Evolutionary conservation across 2,329 filamentous ascomycete genomes (phyloP), one percentile per base, ranked within the genome.

Genomic region (Fusarium sp.): DNA sequence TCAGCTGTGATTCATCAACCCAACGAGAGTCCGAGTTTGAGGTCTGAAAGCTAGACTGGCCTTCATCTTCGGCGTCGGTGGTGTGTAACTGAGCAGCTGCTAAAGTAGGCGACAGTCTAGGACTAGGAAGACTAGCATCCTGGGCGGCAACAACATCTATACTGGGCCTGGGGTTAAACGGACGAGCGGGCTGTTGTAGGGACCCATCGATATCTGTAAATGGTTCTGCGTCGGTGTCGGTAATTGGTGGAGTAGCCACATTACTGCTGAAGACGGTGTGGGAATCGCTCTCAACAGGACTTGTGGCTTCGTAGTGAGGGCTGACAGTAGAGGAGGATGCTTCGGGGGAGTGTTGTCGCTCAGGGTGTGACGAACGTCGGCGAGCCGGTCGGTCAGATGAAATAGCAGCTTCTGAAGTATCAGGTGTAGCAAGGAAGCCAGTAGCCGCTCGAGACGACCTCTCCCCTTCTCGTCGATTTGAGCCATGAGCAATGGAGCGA

Each of bases 51-150:
- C 74, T 77, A 4, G 77, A 30, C 28, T 30, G 28, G 28, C 28
- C 79, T 13, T 81, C 82, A 9, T 77, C 80, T 4, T 81, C 80
- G 4, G 80, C 80, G 3, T 86, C 85, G 45, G 85, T 81, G 18
- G 80, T 78, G 27, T 83, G 83, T 10, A 85, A 77, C 72, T 88
- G 85, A 27, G 85, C 84, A 45, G 95, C 92, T 73, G 93, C 93
- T 63, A 97, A 88, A 8, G 95, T 97, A 6, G 96, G 96, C 27
- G 96, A 99, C 59, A 99, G 82, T 75, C 96, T 94, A 34, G 96
- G 96, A 78, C 96, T 99, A 55, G 96, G 96, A 66, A 99, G 85
- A 80, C 93, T 98, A 69, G 93, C 93, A 83, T 98, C 95, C 78
- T 96, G 92, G 41, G 91, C 90, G 59, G 90, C 88, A 57, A 91